A percentile compares a stretch with the other conserved stretches of the same genome.
Evolutionary conservation across 805 yeast species (phyloP).

Genomic region (Spathaspora sp.): DNA sequence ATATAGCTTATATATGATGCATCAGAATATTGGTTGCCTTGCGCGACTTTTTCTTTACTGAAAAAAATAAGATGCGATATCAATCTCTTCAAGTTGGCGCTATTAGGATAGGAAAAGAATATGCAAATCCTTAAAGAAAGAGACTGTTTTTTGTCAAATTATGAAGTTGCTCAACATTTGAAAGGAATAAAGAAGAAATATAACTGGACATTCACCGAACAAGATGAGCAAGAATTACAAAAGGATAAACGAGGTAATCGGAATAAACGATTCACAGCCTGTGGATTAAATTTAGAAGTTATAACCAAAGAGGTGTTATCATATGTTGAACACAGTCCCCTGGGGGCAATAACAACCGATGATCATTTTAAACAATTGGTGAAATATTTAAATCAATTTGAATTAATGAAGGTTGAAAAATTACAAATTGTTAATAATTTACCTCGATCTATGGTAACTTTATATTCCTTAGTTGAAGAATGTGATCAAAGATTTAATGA

Average conservation of each 20-base stretch:
- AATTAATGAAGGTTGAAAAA: conserved; percentile 76
- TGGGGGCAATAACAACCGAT: conserved; percentile 17
- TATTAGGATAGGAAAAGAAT: neutral
- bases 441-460: conserved; percentile 75
- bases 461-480: conserved; percentile 83
- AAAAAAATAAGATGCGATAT: neutral
- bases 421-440: conserved; percentile 78
- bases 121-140: conserved; percentile 47
- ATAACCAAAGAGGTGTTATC: conserved; percentile 45
- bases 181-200: conserved; percentile 43
- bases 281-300: conserved; percentile 46
- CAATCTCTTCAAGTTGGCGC: neutral
- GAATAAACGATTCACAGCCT: conserved; percentile 30
- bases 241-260: conserved; percentile 14
- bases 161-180: conserved; percentile 59
- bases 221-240: conserved; percentile 22
- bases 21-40: neutral
- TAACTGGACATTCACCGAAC: conserved; percentile 42
- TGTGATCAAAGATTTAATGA: conserved; percentile 84
- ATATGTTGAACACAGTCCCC: conserved; percentile 32
- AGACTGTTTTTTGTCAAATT: conserved; percentile 60
- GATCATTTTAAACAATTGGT: conserved; percentile 36
- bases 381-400: conserved; percentile 44
- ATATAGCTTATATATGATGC: too few species aligned
- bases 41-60: neutral